Base-by-base conservation (phyloP, 768 basidiomycete genomes). In the Serendipita sp. region DNA sequence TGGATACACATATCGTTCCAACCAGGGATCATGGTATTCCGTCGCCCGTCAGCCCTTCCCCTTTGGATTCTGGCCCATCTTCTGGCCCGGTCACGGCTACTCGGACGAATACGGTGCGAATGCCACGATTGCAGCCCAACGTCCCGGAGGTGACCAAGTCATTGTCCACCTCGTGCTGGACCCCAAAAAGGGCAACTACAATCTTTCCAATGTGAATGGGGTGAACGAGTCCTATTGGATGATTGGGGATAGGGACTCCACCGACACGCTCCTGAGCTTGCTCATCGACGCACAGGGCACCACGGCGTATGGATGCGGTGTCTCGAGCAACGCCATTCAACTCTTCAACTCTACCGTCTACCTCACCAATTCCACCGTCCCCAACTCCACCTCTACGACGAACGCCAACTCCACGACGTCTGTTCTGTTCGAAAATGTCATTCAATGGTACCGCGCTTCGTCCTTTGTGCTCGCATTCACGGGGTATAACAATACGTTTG, bases 1-100 rank as follows among this genome's bases (percentile, higher is more conserved):
- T 65, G 84, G 84, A 1, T 85, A 85, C 67, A 42, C 61, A 3
- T 48, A 48, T 28, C 26, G 9, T n/a, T 20, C 26, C n/a, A n/a
- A 28, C 5, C 7, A 20, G n/a, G 45, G 26, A n/a, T 5, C 7
- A n/a, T 9, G 26, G 9, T 5, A 48, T 48, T 5, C 9, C 45
- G 45, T 48, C n/a, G n/a, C n/a, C 1, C 9, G 45, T 5, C 45
- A 48, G 2, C 45, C 53, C 14, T 58, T 58, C 53, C 53, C 53
- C 20, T 58, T 58, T 33, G 53, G 53, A 33, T 58, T 58, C 45
- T 58, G 30, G 20, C 53, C 53, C 11, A 58, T 58, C 3, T 58
- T 26, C 53, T 58, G 53, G 53, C 17, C 9, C 26, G 20, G 30
- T 26, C 53, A 28, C 13, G 53, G 53, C 9, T 20, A 58, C 30